Conservation (phyloP, 306 rosid species). For the Cotoneaster glaucophyllus region DNA sequence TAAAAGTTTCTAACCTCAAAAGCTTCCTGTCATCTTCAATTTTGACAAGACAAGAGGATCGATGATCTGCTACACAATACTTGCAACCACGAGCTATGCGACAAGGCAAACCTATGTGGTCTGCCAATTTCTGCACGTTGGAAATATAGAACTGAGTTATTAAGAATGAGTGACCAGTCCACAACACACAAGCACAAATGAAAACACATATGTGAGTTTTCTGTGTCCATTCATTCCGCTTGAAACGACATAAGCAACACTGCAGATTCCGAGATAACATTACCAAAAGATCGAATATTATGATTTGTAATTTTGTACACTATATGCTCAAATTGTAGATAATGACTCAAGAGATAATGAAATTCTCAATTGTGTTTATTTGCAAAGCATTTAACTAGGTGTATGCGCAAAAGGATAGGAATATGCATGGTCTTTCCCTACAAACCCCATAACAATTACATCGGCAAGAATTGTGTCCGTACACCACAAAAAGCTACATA, state of each 20-base stretch:
- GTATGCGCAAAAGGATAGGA: not conserved
- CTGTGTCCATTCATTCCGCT: not conserved
- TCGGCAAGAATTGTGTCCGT: not conserved
- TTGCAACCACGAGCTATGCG: constrained; percentile 96
- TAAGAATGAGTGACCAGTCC: constrained; percentile 1
- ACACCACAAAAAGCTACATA: constrained; percentile 14
- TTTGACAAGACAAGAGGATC: constrained; percentile 90
- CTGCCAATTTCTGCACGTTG: constrained; percentile 81
- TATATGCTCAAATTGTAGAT: not conserved
- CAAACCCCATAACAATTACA: not conserved
- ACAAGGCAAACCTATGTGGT: constrained; percentile 91
- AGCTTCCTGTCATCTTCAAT: constrained; percentile 60
- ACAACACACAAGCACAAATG: not conserved
- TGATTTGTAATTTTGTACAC: not conserved
- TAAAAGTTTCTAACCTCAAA: constrained; percentile 46
- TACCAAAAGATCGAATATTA: not conserved
- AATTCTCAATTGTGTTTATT: not conserved
- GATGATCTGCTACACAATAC: constrained; percentile 89
- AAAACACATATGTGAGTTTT: not conserved
- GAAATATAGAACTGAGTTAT: constrained; percentile 7
- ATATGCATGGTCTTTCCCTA: not conserved
- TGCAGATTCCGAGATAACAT: not conserved
- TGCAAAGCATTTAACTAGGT: not conserved
- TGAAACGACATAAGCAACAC: not conserved
- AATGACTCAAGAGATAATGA: not conserved